These are phyloP conservation scores for Teratosphaeria epicoccoides DNA, from an alignment of 2,329 filamentous ascomycete genomes.

Conservation along the genomic window DNA sequence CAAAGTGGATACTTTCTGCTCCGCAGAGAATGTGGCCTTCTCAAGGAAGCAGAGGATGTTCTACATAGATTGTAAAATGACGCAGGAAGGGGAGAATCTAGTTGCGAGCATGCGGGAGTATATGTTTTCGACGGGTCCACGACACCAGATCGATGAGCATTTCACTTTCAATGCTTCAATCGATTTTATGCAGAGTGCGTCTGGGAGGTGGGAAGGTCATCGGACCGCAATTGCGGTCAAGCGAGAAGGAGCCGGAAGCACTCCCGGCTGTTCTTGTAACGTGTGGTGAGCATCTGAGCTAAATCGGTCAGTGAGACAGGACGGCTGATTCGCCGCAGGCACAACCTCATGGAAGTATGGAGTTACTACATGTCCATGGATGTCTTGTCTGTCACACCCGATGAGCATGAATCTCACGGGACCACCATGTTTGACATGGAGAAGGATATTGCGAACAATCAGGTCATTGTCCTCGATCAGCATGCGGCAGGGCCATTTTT, in stretches of 20 bases:
- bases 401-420: background rate
- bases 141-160: background rate
- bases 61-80: background rate
- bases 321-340: background rate
- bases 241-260: background rate
- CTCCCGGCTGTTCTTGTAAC: background rate
- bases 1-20: background rate
- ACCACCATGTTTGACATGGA: background rate
- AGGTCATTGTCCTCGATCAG: background rate
- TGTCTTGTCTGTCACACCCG: background rate
- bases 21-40: background rate
- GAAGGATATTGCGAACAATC: background rate
- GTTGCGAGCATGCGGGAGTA: background rate
- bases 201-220: background rate
- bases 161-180: background rate
- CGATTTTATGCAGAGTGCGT: background rate
- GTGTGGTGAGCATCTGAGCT: background rate
- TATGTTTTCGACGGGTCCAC: background rate
- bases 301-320: background rate
- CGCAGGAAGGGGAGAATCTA: background rate
- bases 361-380: background rate
- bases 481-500: background rate
- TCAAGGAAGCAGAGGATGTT: background rate
- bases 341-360: background rate
- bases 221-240: background rate